Conservation (phyloP, 345 rosid genomes). For the Lepidium africanum region DNA sequence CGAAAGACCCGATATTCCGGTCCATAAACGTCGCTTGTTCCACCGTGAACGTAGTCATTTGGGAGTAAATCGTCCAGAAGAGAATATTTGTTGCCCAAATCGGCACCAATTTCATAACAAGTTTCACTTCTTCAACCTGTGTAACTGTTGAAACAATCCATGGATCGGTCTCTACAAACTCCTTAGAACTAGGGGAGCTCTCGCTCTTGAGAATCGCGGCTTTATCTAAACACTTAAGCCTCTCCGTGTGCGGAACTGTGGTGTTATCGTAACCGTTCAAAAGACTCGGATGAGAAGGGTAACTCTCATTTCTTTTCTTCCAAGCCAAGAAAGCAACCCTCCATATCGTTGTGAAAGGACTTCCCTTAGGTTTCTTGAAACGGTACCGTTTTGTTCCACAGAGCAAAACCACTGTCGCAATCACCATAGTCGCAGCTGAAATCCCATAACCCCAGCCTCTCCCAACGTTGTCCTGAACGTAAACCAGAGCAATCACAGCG, state of each 20-base stretch:
- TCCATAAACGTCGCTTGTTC: slow-evolving; percentile 81
- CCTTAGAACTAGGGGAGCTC: slow-evolving; percentile 16
- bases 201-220: slow-evolving; percentile 49
- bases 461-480: slow-evolving; percentile 81
- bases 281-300: slow-evolving; percentile 51
- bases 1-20: slow-evolving; percentile 44
- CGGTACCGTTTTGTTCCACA: slow-evolving; percentile 60
- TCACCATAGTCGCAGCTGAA: slow-evolving; percentile 71
- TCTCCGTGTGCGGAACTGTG: slow-evolving; percentile 49
- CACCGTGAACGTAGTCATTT: slow-evolving; percentile 84
- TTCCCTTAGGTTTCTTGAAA: slow-evolving; percentile 67
- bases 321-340: slow-evolving; percentile 66
- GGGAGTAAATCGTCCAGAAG: slow-evolving; percentile 92
- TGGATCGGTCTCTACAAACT: slow-evolving; percentile 28
- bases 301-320: slow-evolving; percentile 52
- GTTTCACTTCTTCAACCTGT: slow-evolving; percentile 84
- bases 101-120: slow-evolving; percentile 65
- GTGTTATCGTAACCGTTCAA: slow-evolving; percentile 53
- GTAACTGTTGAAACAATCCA: slow-evolving; percentile 66
- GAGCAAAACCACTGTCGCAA: slow-evolving; percentile 52
- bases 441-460: slow-evolving; percentile 95
- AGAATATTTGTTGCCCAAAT: slow-evolving; percentile 88
- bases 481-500: slow-evolving; percentile 65
- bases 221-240: slow-evolving; percentile 76
- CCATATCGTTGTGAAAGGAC: slow-evolving; percentile 80